These are phyloP conservation scores for Linnemannia elongata DNA, from an alignment of 192 early-diverging fungal genomes.

Conservation along the genomic window DNA sequence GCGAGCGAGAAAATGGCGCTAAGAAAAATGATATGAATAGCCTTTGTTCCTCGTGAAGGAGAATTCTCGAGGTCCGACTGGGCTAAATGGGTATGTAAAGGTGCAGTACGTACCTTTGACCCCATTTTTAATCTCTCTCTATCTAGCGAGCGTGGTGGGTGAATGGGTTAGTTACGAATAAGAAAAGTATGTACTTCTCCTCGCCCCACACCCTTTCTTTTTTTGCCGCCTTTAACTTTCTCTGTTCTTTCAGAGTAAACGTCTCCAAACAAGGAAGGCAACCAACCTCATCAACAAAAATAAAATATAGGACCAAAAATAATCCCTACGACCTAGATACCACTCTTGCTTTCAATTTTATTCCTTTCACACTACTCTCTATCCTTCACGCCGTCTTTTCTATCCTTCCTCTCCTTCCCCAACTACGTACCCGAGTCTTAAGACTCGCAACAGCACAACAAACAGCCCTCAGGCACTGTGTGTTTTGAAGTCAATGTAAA, in stretches of 20 bases:
- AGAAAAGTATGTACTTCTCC: no score
- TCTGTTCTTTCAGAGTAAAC: neutral
- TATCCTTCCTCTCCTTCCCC: neutral
- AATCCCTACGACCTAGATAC: neutral
- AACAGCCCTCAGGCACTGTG: no score
- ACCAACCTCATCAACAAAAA: neutral
- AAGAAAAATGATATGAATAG: no score
- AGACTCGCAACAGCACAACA: no score
- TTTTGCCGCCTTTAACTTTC: no score
- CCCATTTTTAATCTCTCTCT: neutral
- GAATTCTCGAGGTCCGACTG: neutral
- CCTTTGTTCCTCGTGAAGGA: neutral
- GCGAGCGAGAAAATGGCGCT: neutral
- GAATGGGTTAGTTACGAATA: no score
- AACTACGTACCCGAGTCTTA: neutral
- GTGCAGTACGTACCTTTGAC: neutral
- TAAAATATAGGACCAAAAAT: neutral
- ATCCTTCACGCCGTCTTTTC: neutral
- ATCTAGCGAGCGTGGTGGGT: neutral
- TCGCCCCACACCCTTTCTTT: no score
- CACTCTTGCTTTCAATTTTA: no score
- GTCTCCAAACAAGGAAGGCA: neutral
- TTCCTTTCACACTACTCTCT: neutral
- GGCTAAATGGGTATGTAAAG: neutral
- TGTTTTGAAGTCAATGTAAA: neutral